Base-by-base conservation (phyloP, 2,329 filamentous ascomycete species). In the Didymella segeticola region DNA sequence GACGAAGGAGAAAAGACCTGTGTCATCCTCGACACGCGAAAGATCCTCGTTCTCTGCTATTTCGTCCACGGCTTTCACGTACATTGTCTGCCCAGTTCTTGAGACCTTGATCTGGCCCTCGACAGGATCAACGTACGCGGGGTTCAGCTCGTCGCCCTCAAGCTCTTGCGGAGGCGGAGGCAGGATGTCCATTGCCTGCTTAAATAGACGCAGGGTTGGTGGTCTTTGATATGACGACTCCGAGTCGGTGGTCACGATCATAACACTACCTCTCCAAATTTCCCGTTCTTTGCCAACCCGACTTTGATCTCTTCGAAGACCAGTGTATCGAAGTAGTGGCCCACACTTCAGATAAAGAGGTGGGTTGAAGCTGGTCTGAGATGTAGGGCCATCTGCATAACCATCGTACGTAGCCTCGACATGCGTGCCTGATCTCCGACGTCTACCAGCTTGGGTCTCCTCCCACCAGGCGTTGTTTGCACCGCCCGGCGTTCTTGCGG, bases 171-270 rank as follows among this genome's bases (percentile, higher is more conserved):
- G 90, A 1, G 92, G 91, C 3, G 90, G 89, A 6, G 90, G 89
- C 2, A 96, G 79, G 15, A 96, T 79, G 57, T 93, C 89, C 73
- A 93, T 89, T 1, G 91, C 89, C 69, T 97, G 93, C 6, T 89
- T 86, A 72, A 98, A 99, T 4, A 99, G 75, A 36, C 93, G 85
- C 60, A 99, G 78, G 0, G 84, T 90, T 4, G 95, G 95, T 0
- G 79, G 74, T n/a, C 83, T 83, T 41, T 91, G 87, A 68, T 97
- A 96, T 0, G 89, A 89, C 2, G 93, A 98, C 33, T 89, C 84
- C 2, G 85, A 83, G 68, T 99, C 93, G 46, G 87, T 83, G 0
- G 95, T 98, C 19, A 99, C 92, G 65, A 99, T 96, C 91, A 99
- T 92, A 52, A 98, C 83, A 56, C 87, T 96, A 5, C 95, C 95